Base-by-base conservation (phyloP, 768 basidiomycete genomes). In the Mycena rebaudengoi region DNA sequence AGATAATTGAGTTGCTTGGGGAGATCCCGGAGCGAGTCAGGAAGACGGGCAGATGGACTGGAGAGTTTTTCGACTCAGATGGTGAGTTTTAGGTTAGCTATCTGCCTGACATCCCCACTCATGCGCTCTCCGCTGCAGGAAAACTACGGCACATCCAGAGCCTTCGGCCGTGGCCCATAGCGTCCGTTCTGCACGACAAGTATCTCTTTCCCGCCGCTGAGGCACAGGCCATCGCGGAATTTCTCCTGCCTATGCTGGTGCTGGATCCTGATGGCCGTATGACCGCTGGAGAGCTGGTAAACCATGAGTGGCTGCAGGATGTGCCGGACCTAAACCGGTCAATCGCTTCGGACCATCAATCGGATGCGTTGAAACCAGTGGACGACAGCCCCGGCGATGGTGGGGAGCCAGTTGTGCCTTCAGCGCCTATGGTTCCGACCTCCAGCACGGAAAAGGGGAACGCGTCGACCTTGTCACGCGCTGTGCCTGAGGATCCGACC, bases 81-180 rank as follows among this genome's bases (percentile, higher is more conserved):
- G 96, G 96, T 94, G 59, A 50, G 85, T 76, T 11, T 23, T 28
- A 41, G 26, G n/a, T 50, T 45, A 30, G 33, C 48, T 35, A 30
- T 57, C 43, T 53, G 16, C 44, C 35, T 40, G 18, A n/a, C 13
- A 16, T 30, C 35, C 23, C 55, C 5, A 37, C 41, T 65, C 29
- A 60, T 28, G 35, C 50, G 44, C 25, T 41, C 28, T 25, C 25
- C 10, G 50, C 49, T 26, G 2, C 60, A 86, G 85, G 85, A 48
- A 96, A 98, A 78, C 88, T 99, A 26, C 89, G 94, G 13, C 94
- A 97, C 69, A 99, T 99, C 74, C 91, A 90, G 76, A 96, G 96
- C 74, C 83, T 99, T 37, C 91, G 96, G 11, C 96, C 87, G 75
- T 98, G 95, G 94, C 93, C 94, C 4, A 83, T 96, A 21, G 83